Conservation (phyloP, 768 basidiomycete genomes). For the Psilocybe azurescens region DNA sequence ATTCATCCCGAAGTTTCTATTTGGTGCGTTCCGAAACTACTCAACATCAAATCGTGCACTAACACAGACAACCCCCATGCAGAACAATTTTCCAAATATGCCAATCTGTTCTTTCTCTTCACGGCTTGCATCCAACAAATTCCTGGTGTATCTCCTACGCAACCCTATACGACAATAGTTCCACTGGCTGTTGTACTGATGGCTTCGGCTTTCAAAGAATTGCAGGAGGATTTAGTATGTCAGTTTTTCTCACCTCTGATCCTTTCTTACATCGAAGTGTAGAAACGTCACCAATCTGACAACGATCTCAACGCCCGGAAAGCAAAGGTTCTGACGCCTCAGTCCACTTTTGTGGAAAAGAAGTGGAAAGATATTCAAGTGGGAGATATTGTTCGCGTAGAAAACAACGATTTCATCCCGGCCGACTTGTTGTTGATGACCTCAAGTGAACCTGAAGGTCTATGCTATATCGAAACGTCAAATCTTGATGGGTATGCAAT, state of each 20-base stretch:
- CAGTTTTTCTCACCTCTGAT: background rate
- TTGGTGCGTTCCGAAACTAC: slow-evolving; percentile 58
- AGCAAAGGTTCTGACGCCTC: slow-evolving; percentile 72
- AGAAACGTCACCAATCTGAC: slow-evolving; percentile 98
- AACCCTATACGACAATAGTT: slow-evolving; percentile 91
- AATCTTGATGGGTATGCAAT: slow-evolving; percentile 89
- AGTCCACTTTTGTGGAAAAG: slow-evolving; percentile 69
- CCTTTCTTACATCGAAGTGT: slow-evolving; percentile 5
- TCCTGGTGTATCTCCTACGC: slow-evolving; percentile 96
- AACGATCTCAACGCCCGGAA: slow-evolving; percentile 85
- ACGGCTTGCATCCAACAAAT: slow-evolving; percentile 98
- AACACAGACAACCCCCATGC: slow-evolving; percentile 20
- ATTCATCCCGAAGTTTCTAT: slow-evolving; percentile 92
- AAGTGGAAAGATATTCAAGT: slow-evolving; percentile 92
- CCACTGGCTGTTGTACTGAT: slow-evolving; percentile 89
- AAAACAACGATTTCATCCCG: slow-evolving; percentile 93
- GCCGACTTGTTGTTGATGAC: slow-evolving; percentile 90
- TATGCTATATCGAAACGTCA: slow-evolving; percentile 97
- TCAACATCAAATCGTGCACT: background rate
- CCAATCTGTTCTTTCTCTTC: slow-evolving; percentile 98
- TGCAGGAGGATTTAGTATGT: slow-evolving; percentile 88
- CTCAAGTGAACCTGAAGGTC: slow-evolving; percentile 94
- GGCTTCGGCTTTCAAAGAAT: slow-evolving; percentile 95
- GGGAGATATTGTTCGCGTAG: slow-evolving; percentile 91
- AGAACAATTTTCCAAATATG: slow-evolving; percentile 99